phyloP scores from a whole-genome alignment of 2,329 filamentous ascomycete species.

The Penicillium psychrosexuale region DNA sequence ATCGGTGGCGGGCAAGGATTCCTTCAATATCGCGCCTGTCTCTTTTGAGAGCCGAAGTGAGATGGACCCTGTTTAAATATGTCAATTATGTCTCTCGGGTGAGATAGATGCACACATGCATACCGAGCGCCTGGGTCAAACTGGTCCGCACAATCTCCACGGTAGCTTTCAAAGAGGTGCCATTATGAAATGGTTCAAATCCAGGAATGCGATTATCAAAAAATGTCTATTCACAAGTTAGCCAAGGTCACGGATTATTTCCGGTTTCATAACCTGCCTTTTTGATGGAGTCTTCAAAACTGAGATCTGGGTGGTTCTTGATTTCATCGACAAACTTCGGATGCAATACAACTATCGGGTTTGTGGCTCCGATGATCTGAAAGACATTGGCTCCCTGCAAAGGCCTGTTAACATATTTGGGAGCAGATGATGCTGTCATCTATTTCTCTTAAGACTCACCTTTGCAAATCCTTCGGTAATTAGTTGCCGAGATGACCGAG shows the following conservation, averaged over 20 bases:
- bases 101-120: not conserved
- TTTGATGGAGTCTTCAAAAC: constrained; percentile 24
- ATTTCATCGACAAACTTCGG: constrained; percentile 33
- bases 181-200: constrained; percentile 29
- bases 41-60: constrained; percentile 29
- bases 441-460: constrained; percentile 12
- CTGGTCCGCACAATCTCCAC: constrained; percentile 30
- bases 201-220: constrained; percentile 31
- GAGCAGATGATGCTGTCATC: not conserved
- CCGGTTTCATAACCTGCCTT: constrained; percentile 16
- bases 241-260: not conserved
- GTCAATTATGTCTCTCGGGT: not conserved
- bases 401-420: not conserved
- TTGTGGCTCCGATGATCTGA: constrained; percentile 25
- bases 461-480: constrained; percentile 29
- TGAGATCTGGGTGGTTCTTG: constrained; percentile 31
- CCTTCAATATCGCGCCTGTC: constrained; percentile 22
- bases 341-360: constrained; percentile 30
- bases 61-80: constrained; percentile 19
- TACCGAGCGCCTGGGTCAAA: constrained; percentile 33
- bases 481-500: constrained; percentile 22
- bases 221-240: constrained; percentile 22
- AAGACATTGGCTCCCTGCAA: constrained; percentile 25
- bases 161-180: constrained; percentile 10
- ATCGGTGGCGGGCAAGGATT: constrained; percentile 22